Base-by-base conservation (phyloP, 768 basidiomycete species). In the Chlorophyllum brunneum region DNA sequence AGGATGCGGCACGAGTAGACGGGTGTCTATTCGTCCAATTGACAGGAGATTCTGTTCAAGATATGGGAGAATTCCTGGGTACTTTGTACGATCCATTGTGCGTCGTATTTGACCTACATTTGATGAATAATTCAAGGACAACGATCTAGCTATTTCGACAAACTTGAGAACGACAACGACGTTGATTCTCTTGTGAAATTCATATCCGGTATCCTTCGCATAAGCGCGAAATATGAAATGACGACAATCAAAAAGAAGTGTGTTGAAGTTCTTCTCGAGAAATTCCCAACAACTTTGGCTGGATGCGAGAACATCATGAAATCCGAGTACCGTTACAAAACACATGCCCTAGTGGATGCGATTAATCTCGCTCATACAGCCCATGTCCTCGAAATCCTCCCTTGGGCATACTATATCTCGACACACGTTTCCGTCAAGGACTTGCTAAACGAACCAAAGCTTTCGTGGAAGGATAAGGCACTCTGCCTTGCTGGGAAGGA, bases 361-460 rank as follows among this genome's bases (percentile, higher is more conserved):
- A 74, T 75, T 23, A 71, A 70, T 2, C 65, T 75, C 20, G 74
- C 74, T 9, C 64, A 70, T 11, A 66, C 68, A 45, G 68, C 68
- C 15, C 70, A 68, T 38, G 65, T 75, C 5, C 73, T 70, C 6
- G 67, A 65, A 43, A 66, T 75, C 22, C 69, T 75, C 1, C 74
- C 74, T 0, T 75, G 74, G 74, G 73, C 74, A 1, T 74, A 71
- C 57, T 75, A 75, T 49, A 70, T 75, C 48, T 74, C 71, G 41
- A 68, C 71, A 0, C 72, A 74, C 40, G 72, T 75, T 30, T 37
- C 57, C 11, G 63, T 63, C 16, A 67, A 70, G 20, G 63, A 67
- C 10, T 62, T 75, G 5, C 58, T 75, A 9, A 55, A 61, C 5
- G 68, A 74, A 50, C 34, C 59, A 1, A 64, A 66, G 5, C 59